Evolutionary conservation across 768 basidiomycete genomes (phyloP), one percentile per base, ranked within the genome.

Genomic region (Boletus tylopilopsis): DNA sequence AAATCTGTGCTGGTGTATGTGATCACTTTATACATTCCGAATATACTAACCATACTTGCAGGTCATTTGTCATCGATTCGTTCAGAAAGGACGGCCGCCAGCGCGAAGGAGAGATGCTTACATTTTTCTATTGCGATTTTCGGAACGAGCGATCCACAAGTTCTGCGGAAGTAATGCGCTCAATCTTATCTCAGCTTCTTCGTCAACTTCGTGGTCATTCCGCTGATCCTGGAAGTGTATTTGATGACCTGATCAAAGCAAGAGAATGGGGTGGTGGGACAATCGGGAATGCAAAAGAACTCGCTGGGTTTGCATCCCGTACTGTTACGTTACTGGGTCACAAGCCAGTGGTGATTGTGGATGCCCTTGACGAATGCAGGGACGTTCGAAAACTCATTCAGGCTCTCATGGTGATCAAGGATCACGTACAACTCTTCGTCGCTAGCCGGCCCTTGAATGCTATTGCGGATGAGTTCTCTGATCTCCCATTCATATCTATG

Each of bases 1-100:
- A 51, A 48, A 51, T 51, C 50, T 11, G 50, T 51, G 13, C 22
- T 51, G 37, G 45, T 39, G 50, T 51, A 48, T 32, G 52, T 41
- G 30, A 16, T n/a, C 4, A 5, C n/a, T 36, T 3, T 6, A 23
- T 42, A 4, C 12, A 11, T 32, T 37, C 15, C 1, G 3, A 13
- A 1, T 8, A 15, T 18, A 2, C 18, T 51, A 3, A 50, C 15
- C 3, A 13, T 18, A 3, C 2, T 37, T 25, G 5, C 9, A 42
- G 51, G 23, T 50, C 51, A 13, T 50, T n/a, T 6, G 34, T 42
- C 18, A 33, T 52, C 1, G 29, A 52, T 33, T 50, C 47, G 15
- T 27, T 50, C 23, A n/a, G 18, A 29, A 10, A 13, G 10, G 11
- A 12, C 29, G 11, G 11, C 13, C 6, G 13, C 1, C 40, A 2